Base-by-base conservation (phyloP, 495 filamentous ascomycete genomes). In the Tuber umbilicatum region DNA sequence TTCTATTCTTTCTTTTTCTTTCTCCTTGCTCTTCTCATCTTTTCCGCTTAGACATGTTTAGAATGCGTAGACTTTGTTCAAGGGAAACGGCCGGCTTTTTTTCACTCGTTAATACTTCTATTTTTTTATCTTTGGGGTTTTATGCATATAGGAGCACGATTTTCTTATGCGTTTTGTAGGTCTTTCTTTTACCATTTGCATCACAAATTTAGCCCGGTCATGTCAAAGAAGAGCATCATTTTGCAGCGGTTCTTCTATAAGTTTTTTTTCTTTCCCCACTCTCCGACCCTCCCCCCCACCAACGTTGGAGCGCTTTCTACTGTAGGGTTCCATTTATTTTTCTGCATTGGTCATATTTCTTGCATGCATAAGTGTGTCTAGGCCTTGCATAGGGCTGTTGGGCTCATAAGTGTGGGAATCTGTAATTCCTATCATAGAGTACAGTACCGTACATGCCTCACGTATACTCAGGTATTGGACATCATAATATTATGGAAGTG, bases 51-150 rank as follows among this genome's bases (percentile, higher is more conserved):
- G 35, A 17, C 55, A 19, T 64, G 27, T 64, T 64, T 64, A 64
- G 55, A 35, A 64, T 35, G 55, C 55, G 12, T 64, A 64, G 55
- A 64, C 27, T 64, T 64, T 64, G 27, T 64, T 64, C 55, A 64
- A 35, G 55, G 50, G 50, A 31, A 60, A 60, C 14, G 50, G 55
- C 55, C 14, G 3, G 27, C 55, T 64, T 60, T 64, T 64, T 31
- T 10, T 35, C 55, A 64, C 16, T 64, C 55, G 27, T 64, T 19
- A 64, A 27, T 10, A 64, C 35, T 64, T 64, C 14, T 31, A n/a
- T n/a, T n/a, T n/a, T 27, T 27, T n/a, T 31, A 12, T 64, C 10
- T 64, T 64, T 35, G 55, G 55, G 55, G 1, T 64, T 64, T 64
- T 35, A 35, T 64, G 55, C 55, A 64, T 64, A 31, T 17, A 64